Conservation (phyloP, 805 yeast species). For the Cyberlindnera lachancei region DNA sequence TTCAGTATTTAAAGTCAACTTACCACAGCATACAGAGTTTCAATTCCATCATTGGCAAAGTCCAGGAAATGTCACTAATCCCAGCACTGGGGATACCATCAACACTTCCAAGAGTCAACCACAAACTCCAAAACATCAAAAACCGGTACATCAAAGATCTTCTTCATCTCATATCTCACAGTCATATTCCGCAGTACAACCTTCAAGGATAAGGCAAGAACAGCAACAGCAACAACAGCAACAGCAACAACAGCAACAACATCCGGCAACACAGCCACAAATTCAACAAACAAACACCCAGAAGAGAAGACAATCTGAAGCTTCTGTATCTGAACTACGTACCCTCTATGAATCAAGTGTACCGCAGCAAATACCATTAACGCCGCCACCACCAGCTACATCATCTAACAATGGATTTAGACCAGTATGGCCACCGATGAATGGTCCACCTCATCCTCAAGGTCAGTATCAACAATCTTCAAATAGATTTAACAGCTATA, state of each 20-base stretch:
- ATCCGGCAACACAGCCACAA: neutral
- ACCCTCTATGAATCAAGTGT: conserved; percentile 16
- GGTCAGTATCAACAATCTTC: conserved; percentile 1
- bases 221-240: conserved; percentile 4
- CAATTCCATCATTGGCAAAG: conserved; percentile 26
- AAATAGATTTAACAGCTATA: neutral
- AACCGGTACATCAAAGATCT: no score
- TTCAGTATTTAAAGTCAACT: conserved; percentile 21
- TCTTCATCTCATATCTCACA: no score
- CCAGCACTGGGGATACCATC: no score
- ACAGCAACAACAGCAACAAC: conserved; percentile 3
- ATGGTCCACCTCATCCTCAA: neutral
- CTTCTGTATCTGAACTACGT: conserved; percentile 20
- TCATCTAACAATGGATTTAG: no score
- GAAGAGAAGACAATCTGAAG: conserved; percentile 25
- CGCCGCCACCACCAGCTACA: neutral
- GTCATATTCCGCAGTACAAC: no score
- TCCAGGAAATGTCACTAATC: conserved; percentile 19
- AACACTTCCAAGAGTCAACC: no score
- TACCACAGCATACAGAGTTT: conserved; percentile 22
- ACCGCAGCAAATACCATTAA: conserved; percentile 7
- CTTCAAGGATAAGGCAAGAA: conserved; percentile 3
- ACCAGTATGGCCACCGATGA: no score
- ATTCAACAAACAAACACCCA: no score
- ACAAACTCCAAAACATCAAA: no score